These are phyloP conservation scores for Iberis amara DNA, from an alignment of 441 rosid species.

Conservation along the genomic window DNA sequence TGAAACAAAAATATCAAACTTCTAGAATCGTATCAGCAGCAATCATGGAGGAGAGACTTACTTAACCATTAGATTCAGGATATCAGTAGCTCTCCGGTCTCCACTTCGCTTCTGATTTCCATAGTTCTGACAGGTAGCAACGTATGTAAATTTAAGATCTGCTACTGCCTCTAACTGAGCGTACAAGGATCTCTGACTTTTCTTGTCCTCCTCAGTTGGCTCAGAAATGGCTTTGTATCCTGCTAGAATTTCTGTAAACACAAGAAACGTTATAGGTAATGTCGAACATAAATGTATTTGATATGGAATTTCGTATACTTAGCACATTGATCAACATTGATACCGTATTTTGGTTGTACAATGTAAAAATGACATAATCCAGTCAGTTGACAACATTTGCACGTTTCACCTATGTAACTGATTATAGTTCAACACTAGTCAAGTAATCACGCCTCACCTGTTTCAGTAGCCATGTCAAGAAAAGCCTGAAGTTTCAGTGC, in stretches of 20 bases:
- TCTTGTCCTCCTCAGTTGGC: constrained; percentile 89
- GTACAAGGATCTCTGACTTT: constrained; percentile 70
- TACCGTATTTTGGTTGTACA: neutral
- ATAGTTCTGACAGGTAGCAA: constrained; percentile 93
- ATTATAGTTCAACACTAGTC: constrained; percentile 12
- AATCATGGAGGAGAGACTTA: constrained; percentile 37
- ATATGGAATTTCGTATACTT: constrained; percentile 8
- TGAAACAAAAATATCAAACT: neutral
- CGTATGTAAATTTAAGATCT: constrained; percentile 92
- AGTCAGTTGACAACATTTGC: constrained; percentile 8
- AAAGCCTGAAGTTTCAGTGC: constrained; percentile 98
- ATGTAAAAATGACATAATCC: neutral
- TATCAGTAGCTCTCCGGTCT: constrained; percentile 93
- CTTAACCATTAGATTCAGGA: constrained; percentile 96
- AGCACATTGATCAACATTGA: constrained; percentile 11
- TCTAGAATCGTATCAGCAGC: constrained; percentile 19
- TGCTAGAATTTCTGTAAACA: constrained; percentile 72
- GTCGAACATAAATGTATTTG: neutral
- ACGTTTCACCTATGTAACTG: constrained; percentile 6
- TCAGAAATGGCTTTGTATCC: constrained; percentile 85
- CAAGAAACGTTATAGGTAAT: constrained; percentile 21
- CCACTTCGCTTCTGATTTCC: constrained; percentile 93
- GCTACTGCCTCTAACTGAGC: constrained; percentile 92
- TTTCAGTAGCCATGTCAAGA: constrained; percentile 93
- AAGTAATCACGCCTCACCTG: constrained; percentile 41